These are phyloP conservation scores for Gloeostereum incarnatum DNA, from an alignment of 768 basidiomycete genomes.

Conservation along the genomic window DNA sequence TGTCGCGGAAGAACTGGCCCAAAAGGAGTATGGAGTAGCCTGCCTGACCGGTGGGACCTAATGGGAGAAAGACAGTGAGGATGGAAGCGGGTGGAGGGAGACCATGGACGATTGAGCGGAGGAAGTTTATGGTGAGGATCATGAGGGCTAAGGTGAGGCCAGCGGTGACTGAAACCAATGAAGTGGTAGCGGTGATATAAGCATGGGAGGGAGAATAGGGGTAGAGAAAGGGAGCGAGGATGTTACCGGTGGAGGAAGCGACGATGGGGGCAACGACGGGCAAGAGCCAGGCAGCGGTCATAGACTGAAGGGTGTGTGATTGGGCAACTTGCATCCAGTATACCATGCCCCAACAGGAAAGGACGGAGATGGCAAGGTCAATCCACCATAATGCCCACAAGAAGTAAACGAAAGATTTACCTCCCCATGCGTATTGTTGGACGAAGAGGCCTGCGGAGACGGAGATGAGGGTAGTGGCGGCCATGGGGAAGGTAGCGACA, in stretches of 20 bases:
- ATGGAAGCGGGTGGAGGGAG: conserved; percentile 36
- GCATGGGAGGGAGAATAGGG: conserved; percentile 36
- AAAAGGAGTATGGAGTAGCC: conserved; percentile 47
- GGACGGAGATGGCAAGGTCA: conserved; percentile 38
- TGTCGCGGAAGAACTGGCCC: conserved; percentile 34
- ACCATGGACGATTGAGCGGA: conserved; percentile 49
- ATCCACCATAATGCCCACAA: conserved; percentile 62
- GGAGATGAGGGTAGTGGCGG: conserved; percentile 39
- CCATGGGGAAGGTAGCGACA: conserved; percentile 44
- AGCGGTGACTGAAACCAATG: conserved; percentile 45
- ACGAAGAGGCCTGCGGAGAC: conserved; percentile 30
- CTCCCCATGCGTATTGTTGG: conserved; percentile 35
- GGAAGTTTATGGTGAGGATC: conserved; percentile 56
- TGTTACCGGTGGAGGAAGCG: conserved; percentile 55
- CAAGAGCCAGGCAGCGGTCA: conserved; percentile 65
- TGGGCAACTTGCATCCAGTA: conserved; percentile 57
- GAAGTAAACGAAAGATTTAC: conserved; percentile 34
- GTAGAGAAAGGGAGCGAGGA: conserved; percentile 42
- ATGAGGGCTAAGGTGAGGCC: conserved; percentile 55
- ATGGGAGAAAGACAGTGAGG: conserved; percentile 59
- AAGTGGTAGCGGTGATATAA: conserved; percentile 42
- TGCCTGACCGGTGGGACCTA: conserved; percentile 67
- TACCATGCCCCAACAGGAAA: conserved; percentile 52
- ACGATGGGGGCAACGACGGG: conserved; percentile 72
- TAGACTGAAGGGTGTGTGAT: conserved; percentile 41